Percentiles rank a stretch among this genome's conserved stretches.
These are phyloP conservation scores for Solidago caesia DNA, from an alignment of 129 eudicot species.

Conservation along the genomic window DNA sequence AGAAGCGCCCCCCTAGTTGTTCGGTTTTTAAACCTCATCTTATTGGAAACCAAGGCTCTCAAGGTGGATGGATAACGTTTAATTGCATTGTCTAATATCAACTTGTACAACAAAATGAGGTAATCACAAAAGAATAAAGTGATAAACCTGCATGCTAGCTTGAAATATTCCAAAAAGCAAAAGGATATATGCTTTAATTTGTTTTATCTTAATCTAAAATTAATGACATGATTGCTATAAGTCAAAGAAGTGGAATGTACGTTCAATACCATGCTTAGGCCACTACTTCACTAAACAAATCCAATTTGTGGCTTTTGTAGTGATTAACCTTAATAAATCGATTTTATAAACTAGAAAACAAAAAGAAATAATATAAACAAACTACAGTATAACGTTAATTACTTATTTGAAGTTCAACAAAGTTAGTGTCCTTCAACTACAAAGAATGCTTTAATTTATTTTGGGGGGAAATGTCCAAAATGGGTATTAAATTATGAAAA, in stretches of 20 bases:
- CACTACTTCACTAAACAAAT: constrained; percentile 16
- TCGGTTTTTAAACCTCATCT: neutral
- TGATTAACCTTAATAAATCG: neutral
- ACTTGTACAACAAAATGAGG: neutral
- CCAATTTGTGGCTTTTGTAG: constrained; percentile 15
- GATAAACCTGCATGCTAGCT: neutral
- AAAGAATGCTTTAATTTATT: constrained; percentile 2
- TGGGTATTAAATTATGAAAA: neutral
- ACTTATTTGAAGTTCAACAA: neutral
- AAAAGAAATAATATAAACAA: neutral
- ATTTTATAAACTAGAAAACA: neutral
- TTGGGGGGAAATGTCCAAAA: neutral
- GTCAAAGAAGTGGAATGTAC: constrained; percentile 25
- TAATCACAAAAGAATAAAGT: neutral
- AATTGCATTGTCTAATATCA: neutral
- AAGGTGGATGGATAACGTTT: neutral
- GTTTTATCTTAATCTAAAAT: neutral
- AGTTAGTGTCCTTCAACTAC: constrained; percentile 9
- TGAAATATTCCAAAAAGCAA: neutral
- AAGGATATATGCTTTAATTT: no score
- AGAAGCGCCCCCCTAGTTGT: neutral
- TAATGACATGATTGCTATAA: constrained; percentile 24
- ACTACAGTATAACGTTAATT: neutral
- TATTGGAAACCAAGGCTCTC: neutral
- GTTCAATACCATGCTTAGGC: constrained; percentile 23